Base-by-base conservation (phyloP, 257 asterid genomes). In the Ocimum tenuiflorum region DNA sequence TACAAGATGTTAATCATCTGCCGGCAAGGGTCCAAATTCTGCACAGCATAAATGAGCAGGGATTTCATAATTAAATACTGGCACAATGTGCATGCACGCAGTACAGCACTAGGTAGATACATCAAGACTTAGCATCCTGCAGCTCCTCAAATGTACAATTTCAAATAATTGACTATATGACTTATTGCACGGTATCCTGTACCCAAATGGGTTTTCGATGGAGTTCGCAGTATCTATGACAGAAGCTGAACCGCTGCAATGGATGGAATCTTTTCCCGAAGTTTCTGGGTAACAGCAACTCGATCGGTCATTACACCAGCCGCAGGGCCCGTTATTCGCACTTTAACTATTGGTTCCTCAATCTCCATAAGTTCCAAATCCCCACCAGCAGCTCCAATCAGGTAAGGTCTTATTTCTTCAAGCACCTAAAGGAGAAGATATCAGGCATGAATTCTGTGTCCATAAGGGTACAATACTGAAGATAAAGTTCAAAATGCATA, bases 371-470 rank as follows among this genome's bases (percentile, higher is more conserved):
- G 81, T 72, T 89, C 99, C 62, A 92, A 69, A 33, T 75, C 87
- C 82, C 99, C 99, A 69, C 99, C 97, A 4, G 97, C 96, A 13
- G 95, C 96, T 74, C 96, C 99, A 42, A 85, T 74, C 0, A 92
- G 96, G 68, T 81, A 92, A 9, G 96, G 96, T 48, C 99, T 81
- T 46, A 89, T 89, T 80, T 92, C 99, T 74, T 89, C 97, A 24
- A 92, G 95, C 67, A 92, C 97, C 97, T 92, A 65, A 24, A 53
- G 6, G 27, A 66, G 3, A 23, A 62, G 48, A 47, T 45, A 23
- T 33, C 53, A 67, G 45, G 42, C 38, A 20, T 42, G 4, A 35
- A 27, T 47, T 39, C 9, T 46, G 19, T 39, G 23, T 46, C 52
- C 41, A 41, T 6, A 14, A 58, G n/a, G 55, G 43, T 35, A 31